Evolutionary conservation across 139 green algal species (phyloP), one percentile per base, ranked within the genome.

Genomic region (Coccomyxa sp.): DNA sequence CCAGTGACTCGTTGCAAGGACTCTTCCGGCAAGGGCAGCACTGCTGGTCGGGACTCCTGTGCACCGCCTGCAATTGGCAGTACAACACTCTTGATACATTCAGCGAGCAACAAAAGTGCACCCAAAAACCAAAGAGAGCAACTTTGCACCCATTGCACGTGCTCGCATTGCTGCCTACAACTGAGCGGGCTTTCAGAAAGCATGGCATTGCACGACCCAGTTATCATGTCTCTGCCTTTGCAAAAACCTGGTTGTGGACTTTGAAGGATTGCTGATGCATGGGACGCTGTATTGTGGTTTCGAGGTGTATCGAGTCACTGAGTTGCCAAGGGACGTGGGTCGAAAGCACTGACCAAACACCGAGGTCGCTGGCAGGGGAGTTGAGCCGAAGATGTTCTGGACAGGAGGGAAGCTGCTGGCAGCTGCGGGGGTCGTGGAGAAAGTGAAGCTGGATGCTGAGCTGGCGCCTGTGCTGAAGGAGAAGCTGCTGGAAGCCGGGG

Each of bases 1-100:
- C 94, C 94, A 3, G 94, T 97, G 13, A 89, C 78, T 75, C 88
- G 86, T 10, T 86, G 79, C 60, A 89, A 76, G 80, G 88, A 89
- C 74, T 68, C 84, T 27, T 91, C 86, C 45, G 85, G 80, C 38
- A 77, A n/a, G 15, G 79, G 67, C 77, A 83, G 59, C 25, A 57
- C 67, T 31, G 84, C 32, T 18, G 23, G 51, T 28, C 30, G 76
- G 10, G 28, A 13, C 17, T 28, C 28, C 13, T 66, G 23, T 23
- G 11, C 27, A 16, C 21, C 30, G 31, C 38, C 66, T 77, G 79
- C 28, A 76, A 45, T 3, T 10, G 13, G 18, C 3, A 31, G 18
- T 21, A n/a, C 30, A 85, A 68, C 76, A 88, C 38, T 51, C 38
- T 82, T 30, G 90, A 84, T 21, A 78, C 27, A 38, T 78, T 38